Conservation (phyloP, 164 flowering plant species). For the Annona cherimola region DNA sequence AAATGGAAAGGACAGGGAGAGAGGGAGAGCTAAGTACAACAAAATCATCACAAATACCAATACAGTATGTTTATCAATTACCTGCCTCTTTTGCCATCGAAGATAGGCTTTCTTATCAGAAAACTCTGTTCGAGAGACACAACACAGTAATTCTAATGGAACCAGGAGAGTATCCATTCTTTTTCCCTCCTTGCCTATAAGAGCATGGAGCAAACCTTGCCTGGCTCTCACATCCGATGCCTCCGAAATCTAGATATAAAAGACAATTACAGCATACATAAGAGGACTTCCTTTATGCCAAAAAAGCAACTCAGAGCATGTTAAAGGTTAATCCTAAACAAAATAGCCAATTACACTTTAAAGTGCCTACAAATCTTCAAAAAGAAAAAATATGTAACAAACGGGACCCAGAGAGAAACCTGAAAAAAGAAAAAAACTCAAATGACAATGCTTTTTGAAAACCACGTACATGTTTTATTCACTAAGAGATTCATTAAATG, state of each 20-base stretch:
- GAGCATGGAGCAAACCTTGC: slow-evolving; percentile 82
- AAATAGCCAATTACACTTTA: no score
- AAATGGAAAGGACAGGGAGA: background rate
- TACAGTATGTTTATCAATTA: slow-evolving; percentile 10
- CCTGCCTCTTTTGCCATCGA: slow-evolving; percentile 99
- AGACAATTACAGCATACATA: background rate
- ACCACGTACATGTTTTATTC: no score
- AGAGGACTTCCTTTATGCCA: background rate
- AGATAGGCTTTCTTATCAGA: slow-evolving; percentile 88
- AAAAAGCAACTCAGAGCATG: background rate
- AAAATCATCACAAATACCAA: slow-evolving; percentile 6
- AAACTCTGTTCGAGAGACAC: slow-evolving; percentile 87
- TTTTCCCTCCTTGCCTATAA: slow-evolving; percentile 86
- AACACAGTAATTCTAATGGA: slow-evolving; percentile 84
- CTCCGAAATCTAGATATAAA: slow-evolving; percentile 69
- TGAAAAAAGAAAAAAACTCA: background rate
- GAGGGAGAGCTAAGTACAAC: background rate
- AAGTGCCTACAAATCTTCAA: no score
- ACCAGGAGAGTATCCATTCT: slow-evolving; percentile 92
- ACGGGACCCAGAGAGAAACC: no score
- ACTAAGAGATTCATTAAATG: no score
- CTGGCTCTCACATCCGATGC: slow-evolving; percentile 90
- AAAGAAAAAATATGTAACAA: background rate
- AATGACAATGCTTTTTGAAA: no score
- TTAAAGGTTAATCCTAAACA: background rate